Evolutionary conservation across 2,329 filamentous ascomycete species (phyloP).

Genomic region (Penicillium glabrum): DNA sequence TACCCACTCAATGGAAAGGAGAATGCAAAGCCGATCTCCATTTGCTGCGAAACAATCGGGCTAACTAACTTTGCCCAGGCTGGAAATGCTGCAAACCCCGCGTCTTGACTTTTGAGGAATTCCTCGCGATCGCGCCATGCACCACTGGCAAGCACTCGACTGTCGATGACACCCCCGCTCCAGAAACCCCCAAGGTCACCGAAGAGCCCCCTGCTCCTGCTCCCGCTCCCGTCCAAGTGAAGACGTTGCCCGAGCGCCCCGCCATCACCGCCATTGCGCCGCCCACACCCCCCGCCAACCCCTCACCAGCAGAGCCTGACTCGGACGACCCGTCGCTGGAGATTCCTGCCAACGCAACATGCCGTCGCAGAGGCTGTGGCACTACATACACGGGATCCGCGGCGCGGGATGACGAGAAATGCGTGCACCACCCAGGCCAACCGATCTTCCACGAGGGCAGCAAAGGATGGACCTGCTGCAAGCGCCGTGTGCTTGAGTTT

Average conservation of each 20-base stretch:
- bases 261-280: conserved; percentile 31
- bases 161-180: conserved; percentile 67
- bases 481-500: conserved; percentile 91
- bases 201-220: conserved; percentile 24
- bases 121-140: conserved; percentile 88
- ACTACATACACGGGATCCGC: conserved; percentile 60
- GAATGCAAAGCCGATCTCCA: neutral
- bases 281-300: conserved; percentile 31
- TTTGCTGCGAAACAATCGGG: neutral
- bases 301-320: conserved; percentile 67
- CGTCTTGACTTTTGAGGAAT: conserved; percentile 97
- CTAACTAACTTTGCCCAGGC: conserved; percentile 53
- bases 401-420: conserved; percentile 69
- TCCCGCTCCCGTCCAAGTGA: conserved; percentile 22
- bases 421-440: conserved; percentile 82
- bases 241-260: conserved; percentile 15
- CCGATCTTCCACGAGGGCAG: conserved; percentile 97
- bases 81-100: conserved; percentile 99
- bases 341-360: conserved; percentile 72
- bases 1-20: neutral
- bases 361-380: conserved; percentile 75
- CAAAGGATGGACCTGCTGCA: conserved; percentile 97
- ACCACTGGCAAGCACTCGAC: conserved; percentile 90
- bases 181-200: conserved; percentile 42
- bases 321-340: conserved; percentile 76